Evolutionary conservation across 2,329 filamentous ascomycete genomes (phyloP), one percentile per base, ranked within the genome.

Genomic region (Colletotrichum lindemuthianum): DNA sequence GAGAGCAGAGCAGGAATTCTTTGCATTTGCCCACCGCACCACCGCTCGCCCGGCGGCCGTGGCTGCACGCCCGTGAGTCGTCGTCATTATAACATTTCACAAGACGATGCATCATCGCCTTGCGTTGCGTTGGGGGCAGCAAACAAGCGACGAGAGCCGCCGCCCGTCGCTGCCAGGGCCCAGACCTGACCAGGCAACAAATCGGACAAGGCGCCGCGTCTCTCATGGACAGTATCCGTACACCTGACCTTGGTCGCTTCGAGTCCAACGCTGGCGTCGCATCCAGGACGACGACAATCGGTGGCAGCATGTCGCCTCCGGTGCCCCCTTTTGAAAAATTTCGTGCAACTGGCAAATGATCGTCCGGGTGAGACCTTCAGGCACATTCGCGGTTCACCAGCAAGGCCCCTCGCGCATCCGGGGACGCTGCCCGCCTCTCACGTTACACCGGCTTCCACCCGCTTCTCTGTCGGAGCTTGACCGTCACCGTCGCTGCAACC

Each of bases 91-190:
- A 24, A 24, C 24, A 24, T 24, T 24, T 24, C 24, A 24, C 24
- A 24, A 24, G 24, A 24, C 24, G 3, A 24, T 24, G 24, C 24
- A 24, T 24, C 24, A 24, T 24, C 24, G 24, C 24, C 4, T 44
- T 57, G 39, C 65, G 44, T 43, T 51, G 44, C 37, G 44, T 55
- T 58, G 60, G 67, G 67, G 67, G 65, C 67, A 68, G 65, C 56
- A 68, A 68, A 68, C 65, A 68, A 68, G 67, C 67, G 67, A 68
- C 54, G 56, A 65, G 39, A 65, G 56, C 48, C 65, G 65, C 65
- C 65, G 65, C 65, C 24, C 24, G 24, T 24, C 24, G 24, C 24
- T 24, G 24, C 24, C 24, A 24, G 24, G 24, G 24, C 24, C 24
- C 24, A 24, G 24, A 24, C 24, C 24, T 24, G 24, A 24, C 24